Conservation (phyloP, 2,329 filamentous ascomycete genomes). For the Parafenestella ontariensis region DNA sequence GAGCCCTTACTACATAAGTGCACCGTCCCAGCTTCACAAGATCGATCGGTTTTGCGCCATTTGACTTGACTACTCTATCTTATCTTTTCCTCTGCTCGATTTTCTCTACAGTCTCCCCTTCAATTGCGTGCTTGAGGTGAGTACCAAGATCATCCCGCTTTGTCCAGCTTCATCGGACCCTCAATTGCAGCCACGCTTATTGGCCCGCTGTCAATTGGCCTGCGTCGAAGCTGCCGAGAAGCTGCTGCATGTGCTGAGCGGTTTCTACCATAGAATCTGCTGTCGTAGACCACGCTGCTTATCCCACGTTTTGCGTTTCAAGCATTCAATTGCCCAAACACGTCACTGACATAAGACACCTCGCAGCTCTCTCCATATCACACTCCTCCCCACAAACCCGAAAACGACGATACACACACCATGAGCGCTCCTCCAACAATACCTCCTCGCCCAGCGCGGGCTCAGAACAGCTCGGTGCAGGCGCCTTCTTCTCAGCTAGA, state of each 20-base stretch:
- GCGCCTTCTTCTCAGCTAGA: constrained; percentile 55
- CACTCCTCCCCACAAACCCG: constrained; percentile 21
- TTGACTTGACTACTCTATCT: constrained; percentile 14
- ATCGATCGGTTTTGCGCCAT: constrained; percentile 24
- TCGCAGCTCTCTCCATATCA: constrained; percentile 17
- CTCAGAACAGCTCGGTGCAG: constrained; percentile 53
- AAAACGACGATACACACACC: constrained; percentile 23
- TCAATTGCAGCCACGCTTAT: constrained; percentile 22
- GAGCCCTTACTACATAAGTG: constrained; percentile 36
- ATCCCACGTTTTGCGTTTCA: constrained; percentile 31
- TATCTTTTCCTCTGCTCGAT: constrained; percentile 3
- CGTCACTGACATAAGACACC: constrained; percentile 29
- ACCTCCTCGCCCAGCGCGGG: constrained; percentile 68
- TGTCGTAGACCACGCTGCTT: constrained; percentile 24
- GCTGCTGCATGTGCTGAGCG: constrained; percentile 24
- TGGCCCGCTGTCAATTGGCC: constrained; percentile 17
- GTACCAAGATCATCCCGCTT: constrained; percentile 20
- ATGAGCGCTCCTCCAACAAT: constrained; percentile 62
- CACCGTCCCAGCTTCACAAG: constrained; percentile 23
- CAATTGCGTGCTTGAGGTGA: constrained; percentile 22
- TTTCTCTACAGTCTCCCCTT: constrained; percentile 2
- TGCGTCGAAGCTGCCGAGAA: constrained; percentile 25
- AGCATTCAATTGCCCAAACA: constrained; percentile 19
- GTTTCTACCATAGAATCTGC: constrained; percentile 18
- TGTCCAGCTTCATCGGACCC: constrained; percentile 26